Conservation (phyloP, 1,139 yeast species). For the Blastobotrys indianensis region DNA sequence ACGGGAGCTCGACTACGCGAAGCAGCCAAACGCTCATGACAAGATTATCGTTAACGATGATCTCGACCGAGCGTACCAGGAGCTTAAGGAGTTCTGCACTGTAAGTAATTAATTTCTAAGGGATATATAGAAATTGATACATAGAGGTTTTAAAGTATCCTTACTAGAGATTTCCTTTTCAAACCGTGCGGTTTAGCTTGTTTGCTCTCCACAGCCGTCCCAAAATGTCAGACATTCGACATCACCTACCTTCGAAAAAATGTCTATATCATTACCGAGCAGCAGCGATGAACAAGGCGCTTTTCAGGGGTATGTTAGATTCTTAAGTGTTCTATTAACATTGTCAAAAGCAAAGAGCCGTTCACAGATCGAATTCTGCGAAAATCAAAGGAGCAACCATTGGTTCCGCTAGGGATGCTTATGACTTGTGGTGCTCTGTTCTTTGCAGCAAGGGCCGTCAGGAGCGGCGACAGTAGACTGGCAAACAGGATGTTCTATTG, state of each 20-base stretch:
- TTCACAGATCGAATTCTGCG: slow-evolving; percentile 27
- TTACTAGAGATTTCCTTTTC: too few relatives aligned
- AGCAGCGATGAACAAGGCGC: slow-evolving; percentile 1
- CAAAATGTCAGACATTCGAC: neutral
- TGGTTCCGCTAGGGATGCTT: slow-evolving; percentile 68
- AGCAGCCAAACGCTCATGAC: slow-evolving; percentile 87
- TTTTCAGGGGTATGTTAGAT: slow-evolving; percentile 2
- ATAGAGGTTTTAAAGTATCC: too few relatives aligned
- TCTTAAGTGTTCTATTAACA: neutral
- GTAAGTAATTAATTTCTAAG: slow-evolving; percentile 11
- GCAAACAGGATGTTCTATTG: slow-evolving; percentile 87
- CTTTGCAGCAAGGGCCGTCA: slow-evolving; percentile 70
- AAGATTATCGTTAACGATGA: slow-evolving; percentile 83
- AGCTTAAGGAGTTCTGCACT: slow-evolving; percentile 58
- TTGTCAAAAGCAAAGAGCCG: slow-evolving; percentile 15
- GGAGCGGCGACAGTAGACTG: slow-evolving; percentile 61
- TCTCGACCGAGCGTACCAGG: slow-evolving; percentile 77
- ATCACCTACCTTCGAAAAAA: neutral
- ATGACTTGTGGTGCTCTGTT: slow-evolving; percentile 77
- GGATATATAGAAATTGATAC: slow-evolving; percentile 2
- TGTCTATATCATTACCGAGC: slow-evolving; percentile 8
- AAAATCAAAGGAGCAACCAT: slow-evolving; percentile 35
- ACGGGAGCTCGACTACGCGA: slow-evolving; percentile 81
- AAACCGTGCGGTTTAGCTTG: too few relatives aligned
- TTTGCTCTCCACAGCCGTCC: too few relatives aligned